phyloP scores from a whole-genome alignment of 2,329 filamentous ascomycete species.

The Neurospora sp. region DNA sequence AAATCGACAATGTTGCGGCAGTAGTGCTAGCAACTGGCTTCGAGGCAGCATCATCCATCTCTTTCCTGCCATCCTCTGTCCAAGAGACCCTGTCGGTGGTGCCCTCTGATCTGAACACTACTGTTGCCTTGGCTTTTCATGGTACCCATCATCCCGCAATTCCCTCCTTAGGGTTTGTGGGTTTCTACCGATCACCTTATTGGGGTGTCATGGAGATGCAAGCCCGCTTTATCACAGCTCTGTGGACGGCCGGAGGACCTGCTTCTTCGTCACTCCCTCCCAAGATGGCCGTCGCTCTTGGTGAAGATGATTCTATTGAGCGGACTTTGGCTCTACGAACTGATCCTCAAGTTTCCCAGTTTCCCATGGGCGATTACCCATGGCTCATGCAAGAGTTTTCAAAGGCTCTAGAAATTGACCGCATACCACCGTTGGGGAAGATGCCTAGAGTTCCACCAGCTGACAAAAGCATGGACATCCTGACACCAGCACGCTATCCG shows the following conservation, averaged over 20 bases:
- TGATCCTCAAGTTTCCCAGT: slow-evolving; percentile 51
- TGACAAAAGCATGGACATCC: slow-evolving; percentile 38
- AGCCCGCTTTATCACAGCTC: slow-evolving; percentile 53
- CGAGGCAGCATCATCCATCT: slow-evolving; percentile 51
- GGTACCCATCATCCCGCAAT: slow-evolving; percentile 51
- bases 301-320: slow-evolving; percentile 33
- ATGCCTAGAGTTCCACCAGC: slow-evolving; percentile 32
- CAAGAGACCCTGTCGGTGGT: slow-evolving; percentile 49
- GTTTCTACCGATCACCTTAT: slow-evolving; percentile 75
- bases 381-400: slow-evolving; percentile 67
- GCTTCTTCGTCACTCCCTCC: slow-evolving; percentile 15
- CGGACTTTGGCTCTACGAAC: slow-evolving; percentile 40
- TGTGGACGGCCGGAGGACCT: slow-evolving; percentile 39
- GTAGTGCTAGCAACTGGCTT: slow-evolving; percentile 72
- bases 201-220: slow-evolving; percentile 89
- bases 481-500: slow-evolving; percentile 48
- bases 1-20: slow-evolving; percentile 49
- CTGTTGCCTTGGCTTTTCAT: slow-evolving; percentile 58
- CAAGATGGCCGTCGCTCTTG: slow-evolving; percentile 30
- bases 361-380: slow-evolving; percentile 75
- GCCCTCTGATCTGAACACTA: slow-evolving; percentile 42
- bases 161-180: slow-evolving; percentile 64
- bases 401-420: slow-evolving; percentile 44
- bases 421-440: slow-evolving; percentile 23
- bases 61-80: slow-evolving; percentile 51